Base-by-base conservation (phyloP, 1,284 basidiomycete genomes). In the Coriolopsis trogii region DNA sequence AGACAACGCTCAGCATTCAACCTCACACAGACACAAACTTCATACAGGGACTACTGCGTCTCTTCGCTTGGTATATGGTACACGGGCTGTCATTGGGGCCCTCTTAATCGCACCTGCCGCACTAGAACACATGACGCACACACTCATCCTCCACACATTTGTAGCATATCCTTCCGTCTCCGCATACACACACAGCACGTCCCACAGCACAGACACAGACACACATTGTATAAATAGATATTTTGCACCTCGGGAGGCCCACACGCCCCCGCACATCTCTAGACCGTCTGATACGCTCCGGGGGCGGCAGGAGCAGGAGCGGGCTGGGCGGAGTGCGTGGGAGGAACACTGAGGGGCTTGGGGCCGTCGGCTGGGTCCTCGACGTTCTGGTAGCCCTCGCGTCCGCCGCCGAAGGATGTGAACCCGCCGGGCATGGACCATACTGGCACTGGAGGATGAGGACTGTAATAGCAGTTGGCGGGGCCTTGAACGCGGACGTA, bases 371-470 rank as follows among this genome's bases (percentile, higher is more conserved):
- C 63, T 57, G 87, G 81, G 41, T 89, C 89, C 49, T 87, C 87
- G 13, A 91, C 79, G 34, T 77, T 79, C 64, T 91, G 87, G 66
- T 92, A 92, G 3, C 87, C 87, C 46, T 83, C 82, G 36, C 83
- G 73, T 26, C 74, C 74, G 21, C 67, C 63, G 18, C 56, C 58
- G 37, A 70, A 62, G 9, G 79, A 78, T 0, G 71, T 68, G 66
- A 90, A 89, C 0, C 88, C 89, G 16, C 89, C 89, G 3, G 89
- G 90, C 89, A 92, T 92, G 18, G 88, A 82, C 89, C 89, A 92
- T 15, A 91, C 89, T 91, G 58, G 42, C 6, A 47, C 10, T 31
- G 12, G 29, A 21, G 34, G 28, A 25, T 33, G 20, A 40, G 44
- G 34, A 28, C 25, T 24, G 24, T 20, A 13, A 24, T 30, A 48